These are phyloP conservation scores for Tilletia horrida DNA, from an alignment of 1,284 basidiomycete genomes.

Conservation along the genomic window DNA sequence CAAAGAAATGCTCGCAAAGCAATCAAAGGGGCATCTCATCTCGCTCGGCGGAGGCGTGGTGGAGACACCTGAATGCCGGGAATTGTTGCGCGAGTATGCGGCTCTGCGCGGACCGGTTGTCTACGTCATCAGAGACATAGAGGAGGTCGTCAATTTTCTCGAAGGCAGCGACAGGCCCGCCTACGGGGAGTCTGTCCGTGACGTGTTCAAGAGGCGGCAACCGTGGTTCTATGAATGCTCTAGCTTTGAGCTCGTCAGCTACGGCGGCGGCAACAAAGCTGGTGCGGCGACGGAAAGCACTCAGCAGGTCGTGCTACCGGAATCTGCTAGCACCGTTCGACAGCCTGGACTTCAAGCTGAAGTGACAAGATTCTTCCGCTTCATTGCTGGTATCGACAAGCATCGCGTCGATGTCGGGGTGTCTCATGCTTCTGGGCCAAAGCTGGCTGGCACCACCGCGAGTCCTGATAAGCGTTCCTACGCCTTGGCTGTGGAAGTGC, in stretches of 20 bases:
- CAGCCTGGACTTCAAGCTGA: constrained; percentile 22
- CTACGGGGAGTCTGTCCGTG: constrained; percentile 68
- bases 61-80: constrained; percentile 66
- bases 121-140: constrained; percentile 68
- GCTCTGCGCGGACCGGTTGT: constrained; percentile 66
- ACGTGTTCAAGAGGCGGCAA: constrained; percentile 76
- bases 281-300: constrained; percentile 32
- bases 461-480: constrained; percentile 8
- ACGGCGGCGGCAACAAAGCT: constrained; percentile 37
- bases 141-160: constrained; percentile 74
- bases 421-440: constrained; percentile 19
- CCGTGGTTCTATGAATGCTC: constrained; percentile 86
- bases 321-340: background rate
- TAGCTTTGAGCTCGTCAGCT: constrained; percentile 79
- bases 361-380: constrained; percentile 74
- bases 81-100: constrained; percentile 69
- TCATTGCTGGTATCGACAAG: constrained; percentile 72
- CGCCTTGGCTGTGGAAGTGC: constrained; percentile 18
- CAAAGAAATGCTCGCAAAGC: constrained; percentile 51
- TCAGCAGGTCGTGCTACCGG: constrained; percentile 23
- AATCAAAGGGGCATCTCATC: constrained; percentile 57
- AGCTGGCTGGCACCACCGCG: constrained; percentile 20
- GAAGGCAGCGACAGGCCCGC: constrained; percentile 75
- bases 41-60: constrained; percentile 95
- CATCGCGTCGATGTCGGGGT: constrained; percentile 66